Base-by-base conservation (phyloP, 2,329 filamentous ascomycete species). In the Chrysoporthe deuterocubensis region DNA sequence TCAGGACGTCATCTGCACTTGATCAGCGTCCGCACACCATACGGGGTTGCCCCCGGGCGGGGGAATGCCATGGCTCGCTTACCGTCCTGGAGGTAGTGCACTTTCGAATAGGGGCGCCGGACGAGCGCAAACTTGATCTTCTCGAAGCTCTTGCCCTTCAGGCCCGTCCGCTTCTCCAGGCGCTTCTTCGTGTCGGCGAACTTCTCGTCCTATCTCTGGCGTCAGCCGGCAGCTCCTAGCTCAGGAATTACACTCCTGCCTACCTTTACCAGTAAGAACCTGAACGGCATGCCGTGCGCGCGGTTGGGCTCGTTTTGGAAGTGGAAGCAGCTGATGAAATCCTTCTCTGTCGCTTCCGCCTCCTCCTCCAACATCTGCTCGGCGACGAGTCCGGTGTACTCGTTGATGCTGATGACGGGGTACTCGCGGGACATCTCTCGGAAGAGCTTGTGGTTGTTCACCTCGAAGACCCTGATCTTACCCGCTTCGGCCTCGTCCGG, bases 91-190 rank as follows among this genome's bases (percentile, higher is more conserved):
- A 99, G 83, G 81, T 96, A 96, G 69, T 89, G 86, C 37, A 94
- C 91, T 75, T 91, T 93, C 50, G 91, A 89, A 79, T 92, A 96
- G 54, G 84, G 83, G 77, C 92, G 85, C 77, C 89, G 84, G 63
- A 97, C 87, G 43, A 97, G 80, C 7, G 94, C 92, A 82, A 99
- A 97, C 80, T 96, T 97, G 79, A 99, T 96, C 84, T 98, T 98
- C 79, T 99, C 95, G 73, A 99, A 94, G 72, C 93, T 93, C 84
- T 99, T 99, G 78, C 96, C 96, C 80, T 97, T 97, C 81, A 99
- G 90, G 37, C 94, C 94, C 0, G 93, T 97, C 68, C 95, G 87
- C 79, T 94, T 95, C 73, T 96, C 94, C 4, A 99, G 83, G n/a
- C 96, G 89, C 81, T 97, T 93, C 82, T 95, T 97, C 56, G 94